phyloP scores from a whole-genome alignment of 139 green algal genomes.

The Axilococcus clingmanii region DNA sequence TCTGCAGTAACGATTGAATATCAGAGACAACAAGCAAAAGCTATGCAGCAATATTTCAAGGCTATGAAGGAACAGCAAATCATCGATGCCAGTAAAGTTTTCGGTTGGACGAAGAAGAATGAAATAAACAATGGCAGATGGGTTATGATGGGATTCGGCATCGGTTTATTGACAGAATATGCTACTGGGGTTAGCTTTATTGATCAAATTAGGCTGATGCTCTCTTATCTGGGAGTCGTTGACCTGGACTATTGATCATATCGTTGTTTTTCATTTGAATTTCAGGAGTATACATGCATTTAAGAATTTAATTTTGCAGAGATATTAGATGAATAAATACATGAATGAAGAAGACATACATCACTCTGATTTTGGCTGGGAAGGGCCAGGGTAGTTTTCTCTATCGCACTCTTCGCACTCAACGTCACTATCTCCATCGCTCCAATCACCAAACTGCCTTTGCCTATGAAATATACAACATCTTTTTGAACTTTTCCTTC shows the following conservation, averaged over 20 bases:
- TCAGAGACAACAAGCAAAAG: slow-evolving; percentile 83
- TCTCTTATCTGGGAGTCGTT: slow-evolving; percentile 16
- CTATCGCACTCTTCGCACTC: slow-evolving; percentile 19
- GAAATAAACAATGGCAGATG: slow-evolving; percentile 93
- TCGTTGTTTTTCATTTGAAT: too few relatives aligned
- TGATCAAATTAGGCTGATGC: slow-evolving; percentile 71
- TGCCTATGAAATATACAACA: slow-evolving; percentile 83
- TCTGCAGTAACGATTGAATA: slow-evolving; percentile 72
- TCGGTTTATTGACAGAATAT: slow-evolving; percentile 94
- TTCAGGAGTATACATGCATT: background rate
- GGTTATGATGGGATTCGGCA: slow-evolving; percentile 91
- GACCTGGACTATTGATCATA: slow-evolving; percentile 12
- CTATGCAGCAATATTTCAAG: slow-evolving; percentile 83
- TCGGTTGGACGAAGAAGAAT: slow-evolving; percentile 85
- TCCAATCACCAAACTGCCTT: slow-evolving; percentile 75
- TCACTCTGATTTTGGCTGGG: too few relatives aligned
- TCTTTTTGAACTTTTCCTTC: slow-evolving; percentile 70
- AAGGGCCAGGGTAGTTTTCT: background rate
- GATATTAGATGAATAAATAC: too few relatives aligned
- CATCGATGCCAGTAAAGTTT: slow-evolving; percentile 42
- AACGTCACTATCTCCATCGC: slow-evolving; percentile 60
- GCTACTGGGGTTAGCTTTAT: slow-evolving; percentile 87
- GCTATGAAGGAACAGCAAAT: slow-evolving; percentile 26
- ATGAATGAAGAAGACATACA: too few relatives aligned
- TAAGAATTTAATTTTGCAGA: background rate